Evolutionary conservation across 192 early-diverging fungal genomes (phyloP).

Genomic region (Backusella liffmaniae): DNA sequence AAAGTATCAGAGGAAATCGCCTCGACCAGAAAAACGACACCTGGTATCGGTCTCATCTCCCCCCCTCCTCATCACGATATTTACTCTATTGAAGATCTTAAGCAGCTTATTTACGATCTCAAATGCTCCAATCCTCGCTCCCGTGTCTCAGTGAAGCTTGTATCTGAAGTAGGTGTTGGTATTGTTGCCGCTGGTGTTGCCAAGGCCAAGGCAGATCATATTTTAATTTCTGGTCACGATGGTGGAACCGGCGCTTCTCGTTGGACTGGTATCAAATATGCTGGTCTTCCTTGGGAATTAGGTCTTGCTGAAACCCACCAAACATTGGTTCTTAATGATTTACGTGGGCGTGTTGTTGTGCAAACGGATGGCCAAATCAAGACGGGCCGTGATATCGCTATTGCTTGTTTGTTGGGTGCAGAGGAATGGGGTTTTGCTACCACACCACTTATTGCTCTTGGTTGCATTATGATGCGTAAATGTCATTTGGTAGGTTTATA

Average conservation of each 20-base stretch:
- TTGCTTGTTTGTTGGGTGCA: constrained; percentile 96
- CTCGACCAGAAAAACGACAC: constrained; percentile 90
- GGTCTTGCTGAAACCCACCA: constrained; percentile 99
- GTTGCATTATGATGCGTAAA: constrained; percentile 96
- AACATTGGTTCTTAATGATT: constrained; percentile 94
- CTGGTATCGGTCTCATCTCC: constrained; percentile 95
- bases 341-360: constrained; percentile 93
- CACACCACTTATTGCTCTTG: constrained; percentile 95
- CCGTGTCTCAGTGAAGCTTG: constrained; percentile 95
- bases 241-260: constrained; percentile 98
- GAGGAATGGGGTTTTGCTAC: constrained; percentile 99
- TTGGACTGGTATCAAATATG: constrained; percentile 99
- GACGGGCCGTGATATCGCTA: constrained; percentile 95
- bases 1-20: constrained; percentile 79
- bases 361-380: constrained; percentile 99
- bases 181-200: constrained; percentile 97
- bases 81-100: constrained; percentile 98
- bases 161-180: constrained; percentile 97
- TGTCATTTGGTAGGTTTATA: constrained; percentile 26
- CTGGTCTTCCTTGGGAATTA: constrained; percentile 99
- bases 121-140: constrained; percentile 90
- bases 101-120: constrained; percentile 97
- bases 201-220: constrained; percentile 97
- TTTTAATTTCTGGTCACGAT: constrained; percentile 93
- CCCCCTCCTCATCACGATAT: constrained; percentile 99